Conservation (phyloP, 208 protist genomes). For the Chromosphaera perkinsii region DNA sequence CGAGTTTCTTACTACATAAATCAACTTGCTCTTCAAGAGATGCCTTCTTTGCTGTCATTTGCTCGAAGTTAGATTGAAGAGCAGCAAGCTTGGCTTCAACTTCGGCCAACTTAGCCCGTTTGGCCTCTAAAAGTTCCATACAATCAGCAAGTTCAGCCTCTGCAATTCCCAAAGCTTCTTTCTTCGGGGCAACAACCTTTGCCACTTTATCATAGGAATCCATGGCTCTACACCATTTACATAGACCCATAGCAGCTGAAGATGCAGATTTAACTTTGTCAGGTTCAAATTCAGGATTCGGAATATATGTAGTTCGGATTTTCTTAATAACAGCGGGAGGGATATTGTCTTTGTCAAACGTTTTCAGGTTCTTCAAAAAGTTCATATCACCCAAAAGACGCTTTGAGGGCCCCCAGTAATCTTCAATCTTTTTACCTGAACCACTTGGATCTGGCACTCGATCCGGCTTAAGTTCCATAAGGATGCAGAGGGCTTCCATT, state of each 20-base stretch:
- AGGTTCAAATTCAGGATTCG: constrained; percentile 83
- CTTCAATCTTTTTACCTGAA: no score
- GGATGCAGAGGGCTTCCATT: no score
- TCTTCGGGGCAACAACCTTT: constrained; percentile 85
- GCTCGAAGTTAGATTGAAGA: constrained; percentile 81
- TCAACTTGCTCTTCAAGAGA: constrained; percentile 81
- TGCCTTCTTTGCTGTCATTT: constrained; percentile 80
- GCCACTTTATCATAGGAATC: constrained; percentile 89
- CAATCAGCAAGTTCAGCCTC: constrained; percentile 81
- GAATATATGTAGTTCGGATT: no score
- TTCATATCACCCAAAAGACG: no score
- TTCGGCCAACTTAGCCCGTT: constrained; percentile 72
- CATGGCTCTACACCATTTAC: constrained; percentile 94
- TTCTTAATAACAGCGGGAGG: no score
- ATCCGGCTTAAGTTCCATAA: no score
- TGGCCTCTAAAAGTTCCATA: constrained; percentile 75
- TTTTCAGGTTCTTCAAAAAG: no score
- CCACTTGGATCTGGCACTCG: no score
- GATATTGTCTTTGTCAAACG: no score
- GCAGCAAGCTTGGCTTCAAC: constrained; percentile 79
- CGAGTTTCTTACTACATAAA: constrained; percentile 84
- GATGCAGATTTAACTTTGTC: constrained; percentile 82
- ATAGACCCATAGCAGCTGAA: constrained; percentile 91
- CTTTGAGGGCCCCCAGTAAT: no score
- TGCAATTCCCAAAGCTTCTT: constrained; percentile 72